phyloP scores from a whole-genome alignment of 129 eudicot species.

The Arctium minus region DNA sequence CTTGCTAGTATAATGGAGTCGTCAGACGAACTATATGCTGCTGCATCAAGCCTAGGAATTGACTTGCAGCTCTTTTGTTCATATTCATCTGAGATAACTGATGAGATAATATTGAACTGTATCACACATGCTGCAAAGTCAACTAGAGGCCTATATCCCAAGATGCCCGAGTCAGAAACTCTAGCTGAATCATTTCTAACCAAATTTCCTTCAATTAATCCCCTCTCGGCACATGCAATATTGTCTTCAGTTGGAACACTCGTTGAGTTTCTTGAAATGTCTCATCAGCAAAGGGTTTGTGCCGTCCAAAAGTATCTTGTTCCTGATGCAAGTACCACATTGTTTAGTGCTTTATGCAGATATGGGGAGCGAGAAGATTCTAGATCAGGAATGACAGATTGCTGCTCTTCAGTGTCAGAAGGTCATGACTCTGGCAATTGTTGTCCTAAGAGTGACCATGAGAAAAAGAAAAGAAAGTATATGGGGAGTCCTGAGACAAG shows the following conservation, averaged over 20 bases:
- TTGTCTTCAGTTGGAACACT: conserved; percentile 63
- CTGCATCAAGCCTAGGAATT: conserved; percentile 80
- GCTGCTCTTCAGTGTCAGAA: conserved; percentile 90
- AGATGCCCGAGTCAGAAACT: conserved; percentile 80
- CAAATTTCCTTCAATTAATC: conserved; percentile 82
- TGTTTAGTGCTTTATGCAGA: conserved; percentile 57
- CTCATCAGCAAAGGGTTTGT: conserved; percentile 48
- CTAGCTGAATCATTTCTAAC: conserved; percentile 89
- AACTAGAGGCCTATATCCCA: conserved; percentile 50
- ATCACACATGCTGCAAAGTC: conserved; percentile 44
- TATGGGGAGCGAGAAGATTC: conserved; percentile 90
- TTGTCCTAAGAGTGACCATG: conserved; percentile 38
- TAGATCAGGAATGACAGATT: conserved; percentile 81
- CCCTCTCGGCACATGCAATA: conserved; percentile 91
- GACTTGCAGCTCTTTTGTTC: conserved; percentile 82
- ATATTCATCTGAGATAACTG: conserved; percentile 62
- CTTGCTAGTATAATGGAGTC: conserved; percentile 75
- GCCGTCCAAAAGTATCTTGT: conserved; percentile 57
- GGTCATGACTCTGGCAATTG: conserved; percentile 58
- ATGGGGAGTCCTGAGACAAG: conserved; percentile 23
- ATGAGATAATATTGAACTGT: conserved; percentile 64
- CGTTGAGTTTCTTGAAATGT: conserved; percentile 57
- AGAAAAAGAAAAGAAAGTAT: conserved; percentile 51
- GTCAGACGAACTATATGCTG: conserved; percentile 93
- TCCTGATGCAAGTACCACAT: conserved; percentile 63